Evolutionary conservation across 1,284 basidiomycete species (phyloP).

Genomic region (Moniliella sp.): DNA sequence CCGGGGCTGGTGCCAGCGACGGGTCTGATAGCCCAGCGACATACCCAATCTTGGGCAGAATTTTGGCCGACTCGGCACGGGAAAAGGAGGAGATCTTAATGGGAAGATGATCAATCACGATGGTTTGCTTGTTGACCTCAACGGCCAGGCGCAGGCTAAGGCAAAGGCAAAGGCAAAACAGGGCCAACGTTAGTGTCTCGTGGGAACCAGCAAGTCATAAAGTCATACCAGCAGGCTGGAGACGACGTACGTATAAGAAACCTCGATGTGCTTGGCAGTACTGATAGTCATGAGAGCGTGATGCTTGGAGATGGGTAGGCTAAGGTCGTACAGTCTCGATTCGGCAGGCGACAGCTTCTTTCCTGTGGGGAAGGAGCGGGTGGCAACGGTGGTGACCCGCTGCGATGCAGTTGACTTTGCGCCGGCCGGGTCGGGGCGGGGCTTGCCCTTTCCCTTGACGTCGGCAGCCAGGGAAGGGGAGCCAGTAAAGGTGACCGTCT

Average conservation of each 20-base stretch:
- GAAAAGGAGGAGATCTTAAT: constrained; percentile 23
- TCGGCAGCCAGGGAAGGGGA: constrained; percentile 2
- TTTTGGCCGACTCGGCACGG: constrained; percentile 6
- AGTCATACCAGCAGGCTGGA: background rate
- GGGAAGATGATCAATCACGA: constrained; percentile 26
- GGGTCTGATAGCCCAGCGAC: constrained; percentile 17
- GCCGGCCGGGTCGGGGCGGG: too few species aligned
- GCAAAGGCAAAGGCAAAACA: background rate
- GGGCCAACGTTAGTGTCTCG: background rate
- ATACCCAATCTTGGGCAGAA: constrained; percentile 17
- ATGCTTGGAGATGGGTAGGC: constrained; percentile 15
- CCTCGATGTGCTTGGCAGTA: constrained; percentile 31
- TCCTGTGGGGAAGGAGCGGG: constrained; percentile 5
- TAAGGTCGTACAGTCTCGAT: constrained; percentile 20
- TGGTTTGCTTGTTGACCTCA: constrained; percentile 3
- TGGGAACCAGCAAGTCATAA: background rate
- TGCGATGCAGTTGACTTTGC: too few species aligned
- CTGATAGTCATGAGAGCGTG: constrained; percentile 23
- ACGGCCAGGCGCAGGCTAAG: constrained; percentile 18
- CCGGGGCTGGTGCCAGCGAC: background rate
- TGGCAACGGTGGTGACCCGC: too few species aligned
- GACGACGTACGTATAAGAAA: constrained; percentile 10
- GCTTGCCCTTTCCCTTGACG: background rate
- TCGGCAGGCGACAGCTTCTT: constrained; percentile 16
- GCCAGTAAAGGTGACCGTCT: constrained; percentile 25